Evolutionary conservation across 192 early-diverging fungal genomes (phyloP), one percentile per base, ranked within the genome.

Genomic region (Coemansia sp.): DNA sequence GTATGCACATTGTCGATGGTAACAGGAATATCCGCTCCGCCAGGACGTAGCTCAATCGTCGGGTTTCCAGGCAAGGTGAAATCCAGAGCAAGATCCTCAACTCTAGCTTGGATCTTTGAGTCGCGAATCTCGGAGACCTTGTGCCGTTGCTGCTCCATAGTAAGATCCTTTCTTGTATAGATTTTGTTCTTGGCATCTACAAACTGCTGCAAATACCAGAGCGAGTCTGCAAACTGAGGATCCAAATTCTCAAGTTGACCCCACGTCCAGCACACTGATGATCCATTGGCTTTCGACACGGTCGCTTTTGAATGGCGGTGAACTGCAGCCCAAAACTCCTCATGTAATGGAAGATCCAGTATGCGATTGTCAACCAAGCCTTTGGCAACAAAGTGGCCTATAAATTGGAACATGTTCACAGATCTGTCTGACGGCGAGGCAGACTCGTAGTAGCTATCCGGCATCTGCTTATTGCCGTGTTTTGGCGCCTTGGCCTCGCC

Each of bases 341-440:
- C 67, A 59, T 86, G 88, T 62, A 98, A 87, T 4, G 90, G 90
- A 56, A 98, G 74, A 72, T 97, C 95, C 41, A 98, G 84, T 8
- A 93, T 87, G 52, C 96, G 84, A 40, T 86, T 85, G 66, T 98
- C 96, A 42, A 96, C 75, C 76, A 97, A 76, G 2, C 92, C 90
- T 74, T 95, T 95, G 26, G 92, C 94, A 18, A 95, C 87, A 76
- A 97, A 93, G 46, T 89, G 91, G 12, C 96, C 96, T 3, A 94
- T 65, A 0, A 87, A 80, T 56, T 82, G 83, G 82, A 95, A 95
- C 66, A 94, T 65, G 36, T 83, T 67, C 5, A 69, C 15, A 12
- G 45, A 39, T 39, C 70, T 66, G 39, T 67, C 62, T 0, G 49
- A 40, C 10, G 43, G 49, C 40, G 56, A 49, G 36, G 67, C 45